phyloP scores from a whole-genome alignment of 2,329 filamentous ascomycete species.

The Falciphora oryzae region DNA sequence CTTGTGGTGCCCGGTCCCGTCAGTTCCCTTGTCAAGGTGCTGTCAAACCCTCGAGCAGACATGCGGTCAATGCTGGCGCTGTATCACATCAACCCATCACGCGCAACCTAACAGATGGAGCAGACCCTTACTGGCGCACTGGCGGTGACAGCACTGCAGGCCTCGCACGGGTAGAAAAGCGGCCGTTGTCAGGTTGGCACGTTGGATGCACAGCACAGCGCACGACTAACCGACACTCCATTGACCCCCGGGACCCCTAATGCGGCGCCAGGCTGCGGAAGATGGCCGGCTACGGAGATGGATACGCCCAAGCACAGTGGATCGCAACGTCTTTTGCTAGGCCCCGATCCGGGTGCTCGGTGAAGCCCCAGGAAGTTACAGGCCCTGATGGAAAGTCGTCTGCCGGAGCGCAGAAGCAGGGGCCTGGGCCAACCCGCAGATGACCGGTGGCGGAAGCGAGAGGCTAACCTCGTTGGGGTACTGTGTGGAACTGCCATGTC shows the following conservation, averaged over 20 bases:
- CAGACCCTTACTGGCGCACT: not conserved
- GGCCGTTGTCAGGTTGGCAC: too few species aligned
- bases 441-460: not conserved
- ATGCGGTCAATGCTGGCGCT: not conserved
- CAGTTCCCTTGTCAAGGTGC: not conserved
- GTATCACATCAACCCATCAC: slow-evolving; percentile 1
- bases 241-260: not conserved
- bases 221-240: not conserved
- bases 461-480: not conserved
- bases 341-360: not conserved
- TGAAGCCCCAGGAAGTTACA: not conserved
- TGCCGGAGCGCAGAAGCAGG: not conserved
- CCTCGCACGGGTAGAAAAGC: not conserved
- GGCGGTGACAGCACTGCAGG: not conserved
- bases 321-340: not conserved
- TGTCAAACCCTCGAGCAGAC: not conserved
- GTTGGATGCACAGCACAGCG: too few species aligned
- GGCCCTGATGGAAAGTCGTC: not conserved
- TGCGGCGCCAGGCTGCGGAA: not conserved
- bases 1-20: not conserved
- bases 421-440: not conserved
- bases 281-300: not conserved
- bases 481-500: not conserved
- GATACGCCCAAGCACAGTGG: not conserved
- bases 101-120: not conserved